Conservation (phyloP, 2,329 filamentous ascomycete species). For the Fusarium sp. region DNA sequence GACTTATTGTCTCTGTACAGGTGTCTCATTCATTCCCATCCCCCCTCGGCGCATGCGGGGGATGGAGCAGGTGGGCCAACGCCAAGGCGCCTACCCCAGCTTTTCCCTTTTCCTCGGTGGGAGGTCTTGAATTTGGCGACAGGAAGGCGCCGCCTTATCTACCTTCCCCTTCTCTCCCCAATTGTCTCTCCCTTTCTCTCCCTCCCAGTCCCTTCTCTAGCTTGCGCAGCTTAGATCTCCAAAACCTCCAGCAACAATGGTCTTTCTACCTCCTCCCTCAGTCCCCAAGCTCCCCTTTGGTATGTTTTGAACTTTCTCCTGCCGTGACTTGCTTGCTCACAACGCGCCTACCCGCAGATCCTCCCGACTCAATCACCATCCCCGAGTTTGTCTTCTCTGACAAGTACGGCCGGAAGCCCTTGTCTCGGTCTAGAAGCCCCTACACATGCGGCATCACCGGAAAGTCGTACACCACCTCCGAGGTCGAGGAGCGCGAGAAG, state of each 20-base stretch:
- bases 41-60: not conserved
- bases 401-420: conserved; percentile 72
- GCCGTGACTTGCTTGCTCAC: conserved; percentile 1
- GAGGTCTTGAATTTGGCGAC: not conserved
- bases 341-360: conserved; percentile 51
- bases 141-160: not conserved
- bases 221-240: not conserved
- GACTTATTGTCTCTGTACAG: not conserved
- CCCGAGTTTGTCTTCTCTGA: conserved; percentile 83
- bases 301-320: conserved; percentile 45
- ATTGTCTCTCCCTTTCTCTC: not conserved
- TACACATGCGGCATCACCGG: conserved; percentile 83
- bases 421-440: conserved; percentile 73
- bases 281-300: conserved; percentile 67
- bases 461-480: conserved; percentile 70
- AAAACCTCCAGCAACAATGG: conserved; percentile 50
- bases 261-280: conserved; percentile 72
- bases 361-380: conserved; percentile 80
- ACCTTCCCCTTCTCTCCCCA: not conserved
- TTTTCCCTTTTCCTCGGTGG: not conserved
- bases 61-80: not conserved
- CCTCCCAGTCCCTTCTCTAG: not conserved
- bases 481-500: conserved; percentile 75
- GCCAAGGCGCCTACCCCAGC: not conserved
- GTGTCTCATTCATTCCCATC: not conserved